Conservation (phyloP, 805 yeast species). For the Jamesozyma piceae region DNA sequence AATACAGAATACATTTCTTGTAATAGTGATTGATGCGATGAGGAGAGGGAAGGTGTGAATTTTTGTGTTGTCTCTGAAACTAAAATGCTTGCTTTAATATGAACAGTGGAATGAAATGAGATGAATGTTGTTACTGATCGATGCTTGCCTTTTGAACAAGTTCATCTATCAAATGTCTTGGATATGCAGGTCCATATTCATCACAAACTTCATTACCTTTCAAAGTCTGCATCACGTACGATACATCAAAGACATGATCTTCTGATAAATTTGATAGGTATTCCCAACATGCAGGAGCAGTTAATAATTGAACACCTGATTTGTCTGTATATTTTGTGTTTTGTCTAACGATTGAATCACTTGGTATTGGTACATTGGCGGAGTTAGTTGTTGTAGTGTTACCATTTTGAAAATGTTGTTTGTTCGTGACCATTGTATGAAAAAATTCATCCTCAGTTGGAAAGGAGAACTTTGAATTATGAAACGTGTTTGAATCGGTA, state of each 20-base stretch:
- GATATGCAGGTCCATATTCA: constrained; percentile 48
- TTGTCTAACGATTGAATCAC: neutral
- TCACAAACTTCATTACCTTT: constrained; percentile 68
- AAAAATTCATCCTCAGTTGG: constrained; percentile 24
- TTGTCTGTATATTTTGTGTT: constrained; percentile 9
- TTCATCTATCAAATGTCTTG: constrained; percentile 13
- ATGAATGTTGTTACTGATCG: neutral
- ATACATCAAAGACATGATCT: constrained; percentile 43
- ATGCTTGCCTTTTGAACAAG: constrained; percentile 6
- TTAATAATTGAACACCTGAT: constrained; percentile 41
- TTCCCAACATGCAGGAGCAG: constrained; percentile 78
- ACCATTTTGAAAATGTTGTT: neutral
- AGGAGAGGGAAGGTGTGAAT: no score
- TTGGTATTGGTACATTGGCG: neutral
- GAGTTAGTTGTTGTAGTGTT: neutral
- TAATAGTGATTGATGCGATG: no score
- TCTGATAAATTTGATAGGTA: constrained; percentile 47
- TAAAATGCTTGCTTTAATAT: no score
- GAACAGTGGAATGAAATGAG: no score
- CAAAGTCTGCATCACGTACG: constrained; percentile 45
- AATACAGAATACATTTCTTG: no score
- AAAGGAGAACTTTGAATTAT: constrained; percentile 16
- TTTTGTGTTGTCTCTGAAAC: no score
- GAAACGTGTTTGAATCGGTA: neutral
- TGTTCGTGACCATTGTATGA: constrained; percentile 14